A percentile compares a stretch with the other conserved stretches of the same genome.
Conservation (phyloP, 306 rosid species). For the Cucumis melo region DNA sequence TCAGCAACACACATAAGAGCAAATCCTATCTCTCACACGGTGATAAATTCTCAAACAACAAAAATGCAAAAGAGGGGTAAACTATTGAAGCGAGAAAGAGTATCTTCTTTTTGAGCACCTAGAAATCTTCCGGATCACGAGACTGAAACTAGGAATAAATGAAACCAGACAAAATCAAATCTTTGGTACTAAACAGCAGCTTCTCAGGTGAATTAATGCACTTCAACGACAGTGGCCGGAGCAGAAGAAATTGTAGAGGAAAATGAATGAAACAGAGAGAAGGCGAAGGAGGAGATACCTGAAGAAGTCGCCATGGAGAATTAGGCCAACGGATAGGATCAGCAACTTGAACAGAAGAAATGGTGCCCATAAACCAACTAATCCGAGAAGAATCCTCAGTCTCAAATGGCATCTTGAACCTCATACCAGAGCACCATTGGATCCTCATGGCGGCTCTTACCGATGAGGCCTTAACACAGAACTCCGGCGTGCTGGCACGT, state of each 20-base stretch:
- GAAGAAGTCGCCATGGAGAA: conserved; percentile 97
- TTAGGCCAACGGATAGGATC: conserved; percentile 86
- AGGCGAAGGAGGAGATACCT: conserved; percentile 28
- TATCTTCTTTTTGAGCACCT: background rate
- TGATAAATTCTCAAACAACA: background rate
- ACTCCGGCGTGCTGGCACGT: conserved; percentile 79
- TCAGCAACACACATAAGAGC: background rate
- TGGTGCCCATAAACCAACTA: conserved; percentile 97
- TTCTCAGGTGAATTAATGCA: background rate
- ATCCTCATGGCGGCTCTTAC: conserved; percentile 69
- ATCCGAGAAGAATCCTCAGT: conserved; percentile 94
- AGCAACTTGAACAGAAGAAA: conserved; percentile 68
- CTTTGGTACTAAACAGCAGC: background rate
- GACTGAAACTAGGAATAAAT: background rate
- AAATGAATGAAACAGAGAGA: background rate
- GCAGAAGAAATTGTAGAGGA: background rate
- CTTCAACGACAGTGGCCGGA: background rate
- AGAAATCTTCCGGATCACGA: background rate
- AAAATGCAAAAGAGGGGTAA: background rate
- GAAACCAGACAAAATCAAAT: background rate
- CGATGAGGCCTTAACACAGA: conserved; percentile 55
- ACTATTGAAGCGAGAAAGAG: background rate
- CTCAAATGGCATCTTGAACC: conserved; percentile 99
- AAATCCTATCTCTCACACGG: background rate
- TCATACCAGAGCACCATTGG: conserved; percentile 84